phyloP scores from a whole-genome alignment of 2,329 filamentous ascomycete species.

The Diaporthe velutina region DNA sequence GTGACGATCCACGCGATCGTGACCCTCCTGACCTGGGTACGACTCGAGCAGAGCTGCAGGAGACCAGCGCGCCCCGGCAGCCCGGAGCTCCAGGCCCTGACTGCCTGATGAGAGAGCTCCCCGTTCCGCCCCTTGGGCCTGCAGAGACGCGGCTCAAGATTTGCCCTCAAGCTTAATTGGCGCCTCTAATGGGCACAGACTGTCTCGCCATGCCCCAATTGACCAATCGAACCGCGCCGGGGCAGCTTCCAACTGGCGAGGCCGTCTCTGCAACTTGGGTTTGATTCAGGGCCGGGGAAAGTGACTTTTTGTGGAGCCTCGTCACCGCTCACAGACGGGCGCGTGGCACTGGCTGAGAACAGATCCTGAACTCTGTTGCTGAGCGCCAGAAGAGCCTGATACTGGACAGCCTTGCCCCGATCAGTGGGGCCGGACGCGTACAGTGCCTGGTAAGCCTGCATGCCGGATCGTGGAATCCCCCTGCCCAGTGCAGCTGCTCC shows the following conservation, averaged over 20 bases:
- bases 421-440: conserved; percentile 33
- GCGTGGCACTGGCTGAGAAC: conserved; percentile 21
- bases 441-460: conserved; percentile 30
- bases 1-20: conserved; percentile 22
- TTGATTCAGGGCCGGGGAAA: conserved; percentile 31
- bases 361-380: conserved; percentile 21
- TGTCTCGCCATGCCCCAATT: conserved; percentile 32
- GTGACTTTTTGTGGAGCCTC: conserved; percentile 35
- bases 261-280: conserved; percentile 25
- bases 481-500: conserved; percentile 27
- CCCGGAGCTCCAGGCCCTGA: conserved; percentile 19
- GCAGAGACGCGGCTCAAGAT: conserved; percentile 20
- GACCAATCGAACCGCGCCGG: conserved; percentile 30
- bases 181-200: conserved; percentile 30
- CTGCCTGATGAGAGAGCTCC: background rate
- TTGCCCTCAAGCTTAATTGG: conserved; percentile 28
- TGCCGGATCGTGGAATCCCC: conserved; percentile 20
- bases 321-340: conserved; percentile 37
- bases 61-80: conserved; percentile 15
- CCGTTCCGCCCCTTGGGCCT: conserved; percentile 10
- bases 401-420: conserved; percentile 35
- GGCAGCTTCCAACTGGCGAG: conserved; percentile 27
- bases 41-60: conserved; percentile 24
- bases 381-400: background rate
- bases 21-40: conserved; percentile 25